Conservation (phyloP, 1,284 basidiomycete genomes). For the Irpex sp. region DNA sequence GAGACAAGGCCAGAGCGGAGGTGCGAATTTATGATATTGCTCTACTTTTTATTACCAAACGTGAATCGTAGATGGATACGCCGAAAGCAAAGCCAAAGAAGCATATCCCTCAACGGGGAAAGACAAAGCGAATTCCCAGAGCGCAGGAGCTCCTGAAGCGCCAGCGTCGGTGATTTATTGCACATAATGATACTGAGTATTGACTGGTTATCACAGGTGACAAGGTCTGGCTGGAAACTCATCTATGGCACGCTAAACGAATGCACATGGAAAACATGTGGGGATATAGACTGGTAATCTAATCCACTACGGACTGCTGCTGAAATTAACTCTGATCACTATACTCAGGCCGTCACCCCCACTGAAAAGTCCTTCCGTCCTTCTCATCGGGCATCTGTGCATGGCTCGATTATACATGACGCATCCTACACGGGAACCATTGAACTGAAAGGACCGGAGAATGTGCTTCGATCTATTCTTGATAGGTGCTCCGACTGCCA, state of each 20-base stretch:
- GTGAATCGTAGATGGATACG: constrained; percentile 66
- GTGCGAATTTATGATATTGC: constrained; percentile 37
- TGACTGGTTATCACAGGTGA: constrained; percentile 42
- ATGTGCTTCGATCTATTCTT: constrained; percentile 50
- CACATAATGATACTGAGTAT: background rate
- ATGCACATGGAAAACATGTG: constrained; percentile 91
- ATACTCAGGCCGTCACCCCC: constrained; percentile 64
- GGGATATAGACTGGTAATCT: constrained; percentile 76
- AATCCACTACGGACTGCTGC: background rate
- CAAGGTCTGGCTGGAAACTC: constrained; percentile 90
- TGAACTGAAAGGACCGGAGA: constrained; percentile 65
- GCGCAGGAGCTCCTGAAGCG: constrained; percentile 59
- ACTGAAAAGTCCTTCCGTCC: constrained; percentile 89
- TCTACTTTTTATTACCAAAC: background rate
- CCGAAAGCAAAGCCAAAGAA: constrained; percentile 53
- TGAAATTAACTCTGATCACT: background rate
- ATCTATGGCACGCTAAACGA: constrained; percentile 92
- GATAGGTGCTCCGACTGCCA: constrained; percentile 62
- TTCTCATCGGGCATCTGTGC: constrained; percentile 81
- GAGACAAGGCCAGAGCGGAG: constrained; percentile 79
- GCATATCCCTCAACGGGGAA: constrained; percentile 56
- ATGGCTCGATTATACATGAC: constrained; percentile 84
- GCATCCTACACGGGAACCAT: constrained; percentile 80
- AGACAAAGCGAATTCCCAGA: constrained; percentile 43
- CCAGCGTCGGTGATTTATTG: constrained; percentile 48